Evolutionary conservation across 2,329 filamentous ascomycete genomes (phyloP), one percentile per base, ranked within the genome.

Genomic region (Blumeria graminis): DNA sequence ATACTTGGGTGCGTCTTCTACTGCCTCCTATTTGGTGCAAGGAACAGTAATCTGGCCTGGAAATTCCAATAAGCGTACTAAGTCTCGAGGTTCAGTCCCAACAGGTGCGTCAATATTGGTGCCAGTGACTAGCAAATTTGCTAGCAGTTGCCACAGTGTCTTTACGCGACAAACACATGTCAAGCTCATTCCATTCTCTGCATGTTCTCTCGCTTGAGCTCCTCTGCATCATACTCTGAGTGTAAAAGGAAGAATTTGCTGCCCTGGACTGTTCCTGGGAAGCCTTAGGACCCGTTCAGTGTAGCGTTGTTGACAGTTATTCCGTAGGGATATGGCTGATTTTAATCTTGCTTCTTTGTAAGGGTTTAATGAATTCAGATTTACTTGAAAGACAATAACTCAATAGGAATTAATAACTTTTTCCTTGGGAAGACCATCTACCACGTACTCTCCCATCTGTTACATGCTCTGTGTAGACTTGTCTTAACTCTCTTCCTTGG

Each of bases 201-300:
- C 18, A 50, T 28, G 22, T 50, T 76, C 36, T 8, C 45, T 28
- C 11, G 45, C 16, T 28, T 50, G 45, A 6, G 45, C 45, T 9
- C 33, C 16, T 22, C 8, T 28, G 14, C 33, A 16, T 50, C 45
- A 11, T 18, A 8, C n/a, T 10, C 45, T 13, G 13, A 50, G 22
- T 14, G 45, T 50, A 5, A 50, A 4, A 5, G 45, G 18, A 6
- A 50, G 22, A 16, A 32, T 8, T 9, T 50, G 9, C 18, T 39
- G 36, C 8, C 8, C 8, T 8, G 8, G 8, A 39, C 14, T 39
- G 36, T 39, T 8, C 8, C 14, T 39, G 36, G 36, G 36, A 39
- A 39, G 36, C 8, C 8, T 8, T 39, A 39, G 14, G 36, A 39
- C 36, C 36, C 14, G 36, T 39, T 39, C 8, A 14, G 36, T 8